Evolutionary conservation across 202 grass and related monocot genomes (phyloP).

Genomic region (Carex arenaria): DNA sequence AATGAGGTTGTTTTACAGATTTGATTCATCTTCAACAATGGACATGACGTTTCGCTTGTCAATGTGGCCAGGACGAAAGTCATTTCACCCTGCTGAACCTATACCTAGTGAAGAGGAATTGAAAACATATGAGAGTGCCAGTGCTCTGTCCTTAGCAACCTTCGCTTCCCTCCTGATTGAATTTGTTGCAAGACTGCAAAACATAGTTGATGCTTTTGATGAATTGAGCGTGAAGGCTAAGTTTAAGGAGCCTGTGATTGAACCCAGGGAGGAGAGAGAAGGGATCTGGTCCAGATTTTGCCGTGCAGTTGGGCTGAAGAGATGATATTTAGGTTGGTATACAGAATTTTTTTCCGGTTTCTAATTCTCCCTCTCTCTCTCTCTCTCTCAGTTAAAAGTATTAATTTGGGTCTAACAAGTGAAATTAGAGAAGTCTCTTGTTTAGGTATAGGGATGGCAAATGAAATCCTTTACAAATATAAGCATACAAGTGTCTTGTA

Average conservation of each 20-base stretch:
- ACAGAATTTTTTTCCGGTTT: background rate
- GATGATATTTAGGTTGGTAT: conserved; percentile 19
- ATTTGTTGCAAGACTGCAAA: conserved; percentile 82
- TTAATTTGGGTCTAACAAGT: background rate
- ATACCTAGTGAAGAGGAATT: conserved; percentile 41
- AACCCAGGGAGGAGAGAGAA: conserved; percentile 32
- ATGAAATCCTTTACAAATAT: background rate
- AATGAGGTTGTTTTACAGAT: conserved; percentile 39
- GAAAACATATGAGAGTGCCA: conserved; percentile 85
- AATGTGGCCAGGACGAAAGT: conserved; percentile 66
- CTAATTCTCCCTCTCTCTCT: background rate
- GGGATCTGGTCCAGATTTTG: conserved; percentile 40
- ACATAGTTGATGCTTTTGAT: conserved; percentile 79
- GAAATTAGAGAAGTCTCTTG: background rate
- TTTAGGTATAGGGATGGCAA: background rate
- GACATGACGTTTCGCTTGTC: conserved; percentile 33
- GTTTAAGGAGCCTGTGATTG: conserved; percentile 70
- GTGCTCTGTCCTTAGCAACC: conserved; percentile 88
- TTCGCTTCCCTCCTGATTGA: conserved; percentile 89
- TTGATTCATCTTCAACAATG: conserved; percentile 49
- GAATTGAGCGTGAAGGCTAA: conserved; percentile 73
- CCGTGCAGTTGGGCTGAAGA: conserved; percentile 37
- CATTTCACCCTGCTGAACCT: conserved; percentile 48
- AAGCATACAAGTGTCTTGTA: background rate
- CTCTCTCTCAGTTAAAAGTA: background rate